Percentiles rank a stretch among this genome's conserved stretches.
Evolutionary conservation across 1,284 basidiomycete genomes (phyloP).

Genomic region (Tylopilus sp.): DNA sequence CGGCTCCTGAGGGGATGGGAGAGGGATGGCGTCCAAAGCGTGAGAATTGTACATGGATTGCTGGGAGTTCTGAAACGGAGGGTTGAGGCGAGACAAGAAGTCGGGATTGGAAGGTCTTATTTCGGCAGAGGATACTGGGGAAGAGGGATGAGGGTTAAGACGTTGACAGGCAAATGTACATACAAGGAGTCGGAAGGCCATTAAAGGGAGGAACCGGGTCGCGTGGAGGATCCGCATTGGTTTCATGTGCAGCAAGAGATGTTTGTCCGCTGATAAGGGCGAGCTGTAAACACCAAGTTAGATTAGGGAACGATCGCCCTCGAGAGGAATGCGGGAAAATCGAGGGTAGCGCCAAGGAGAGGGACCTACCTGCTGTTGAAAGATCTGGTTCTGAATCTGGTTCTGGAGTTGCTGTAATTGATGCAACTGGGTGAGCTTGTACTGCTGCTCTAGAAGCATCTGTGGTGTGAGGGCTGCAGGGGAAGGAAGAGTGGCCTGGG

Average conservation of each 20-base stretch:
- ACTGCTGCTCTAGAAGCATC: conserved; percentile 55
- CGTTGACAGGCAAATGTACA: conserved; percentile 23
- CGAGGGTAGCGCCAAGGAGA: not conserved
- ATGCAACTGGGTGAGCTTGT: conserved; percentile 69
- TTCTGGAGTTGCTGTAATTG: conserved; percentile 75
- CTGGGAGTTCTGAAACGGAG: conserved; percentile 40
- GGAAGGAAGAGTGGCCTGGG: conserved; percentile 13
- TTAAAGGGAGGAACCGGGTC: conserved; percentile 42
- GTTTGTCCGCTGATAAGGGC: conserved; percentile 63
- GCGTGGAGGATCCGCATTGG: conserved; percentile 37
- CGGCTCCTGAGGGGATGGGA: conserved; percentile 30
- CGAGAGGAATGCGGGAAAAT: not conserved
- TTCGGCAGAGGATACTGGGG: conserved; percentile 58
- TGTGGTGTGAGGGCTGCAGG: conserved; percentile 36
- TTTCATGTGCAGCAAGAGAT: conserved; percentile 32
- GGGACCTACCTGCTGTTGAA: conserved; percentile 71
- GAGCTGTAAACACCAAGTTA: conserved; percentile 45
- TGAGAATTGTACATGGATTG: conserved; percentile 26
- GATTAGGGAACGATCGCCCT: conserved; percentile 11
- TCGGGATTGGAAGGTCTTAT: conserved; percentile 59
- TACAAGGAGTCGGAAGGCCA: conserved; percentile 72
- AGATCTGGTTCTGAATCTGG: conserved; percentile 80
- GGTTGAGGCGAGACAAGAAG: conserved; percentile 60
- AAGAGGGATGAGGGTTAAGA: conserved; percentile 7
- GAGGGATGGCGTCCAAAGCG: conserved; percentile 18